These are phyloP conservation scores for Ophiostoma populinum DNA, from an alignment of 2,329 filamentous ascomycete genomes.

Conservation along the genomic window DNA sequence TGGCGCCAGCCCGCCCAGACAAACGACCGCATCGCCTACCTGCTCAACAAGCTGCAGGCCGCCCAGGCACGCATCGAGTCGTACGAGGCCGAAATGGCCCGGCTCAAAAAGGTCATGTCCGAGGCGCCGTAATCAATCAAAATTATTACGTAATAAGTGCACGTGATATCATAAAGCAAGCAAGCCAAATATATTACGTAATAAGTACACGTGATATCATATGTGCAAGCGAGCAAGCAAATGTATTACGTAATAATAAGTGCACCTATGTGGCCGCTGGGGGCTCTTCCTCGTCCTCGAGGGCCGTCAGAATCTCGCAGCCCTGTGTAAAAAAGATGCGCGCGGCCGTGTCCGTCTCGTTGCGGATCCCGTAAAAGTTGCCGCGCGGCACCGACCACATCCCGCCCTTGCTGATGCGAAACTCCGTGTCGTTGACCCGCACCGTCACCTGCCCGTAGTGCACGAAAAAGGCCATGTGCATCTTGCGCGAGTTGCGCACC, in stretches of 20 bases:
- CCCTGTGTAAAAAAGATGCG: conserved; percentile 88
- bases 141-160: neutral
- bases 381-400: conserved; percentile 92
- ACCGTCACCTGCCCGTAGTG: conserved; percentile 69
- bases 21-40: conserved; percentile 47
- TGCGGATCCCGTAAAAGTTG: conserved; percentile 84
- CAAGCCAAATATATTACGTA: neutral
- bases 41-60: conserved; percentile 54
- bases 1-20: conserved; percentile 56
- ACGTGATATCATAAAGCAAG: neutral
- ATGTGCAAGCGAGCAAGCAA: too few relatives aligned
- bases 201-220: neutral
- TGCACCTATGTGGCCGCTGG: too few relatives aligned
- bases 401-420: conserved; percentile 73
- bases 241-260: neutral
- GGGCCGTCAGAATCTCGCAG: conserved; percentile 34
- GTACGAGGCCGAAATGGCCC: conserved; percentile 55
- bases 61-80: conserved; percentile 58
- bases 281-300: conserved; percentile 10
- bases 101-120: conserved; percentile 52
- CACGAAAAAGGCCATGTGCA: conserved; percentile 96
- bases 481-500: conserved; percentile 81
- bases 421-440: conserved; percentile 55
- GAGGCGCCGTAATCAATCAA: conserved; percentile 12
- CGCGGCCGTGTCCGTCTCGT: conserved; percentile 54